Percentiles rank a stretch among this genome's conserved stretches.
phyloP scores from a whole-genome alignment of 2,329 filamentous ascomycete genomes.

The Cladosporium velox region DNA sequence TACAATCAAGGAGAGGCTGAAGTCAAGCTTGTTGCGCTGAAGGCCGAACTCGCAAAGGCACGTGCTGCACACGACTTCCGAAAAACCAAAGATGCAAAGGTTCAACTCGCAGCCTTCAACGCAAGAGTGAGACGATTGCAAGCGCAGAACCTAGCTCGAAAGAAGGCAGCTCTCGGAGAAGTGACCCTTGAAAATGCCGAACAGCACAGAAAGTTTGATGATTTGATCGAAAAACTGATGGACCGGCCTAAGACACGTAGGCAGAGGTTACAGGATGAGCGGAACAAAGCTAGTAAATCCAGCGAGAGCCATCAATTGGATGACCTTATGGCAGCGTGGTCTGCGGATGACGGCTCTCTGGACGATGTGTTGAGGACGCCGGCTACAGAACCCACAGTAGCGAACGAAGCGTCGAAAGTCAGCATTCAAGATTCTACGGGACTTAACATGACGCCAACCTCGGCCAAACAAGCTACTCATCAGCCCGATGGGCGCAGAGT shows the following conservation, averaged over 20 bases:
- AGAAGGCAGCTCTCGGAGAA: background rate
- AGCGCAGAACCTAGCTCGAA: background rate
- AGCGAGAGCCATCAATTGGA: background rate
- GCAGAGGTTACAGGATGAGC: background rate
- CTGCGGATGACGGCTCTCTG: background rate
- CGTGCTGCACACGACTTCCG: background rate
- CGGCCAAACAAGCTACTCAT: background rate
- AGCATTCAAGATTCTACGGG: background rate
- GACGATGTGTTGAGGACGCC: background rate
- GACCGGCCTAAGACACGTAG: background rate
- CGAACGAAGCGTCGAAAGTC: background rate
- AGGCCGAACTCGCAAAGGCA: background rate
- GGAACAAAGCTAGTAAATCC: background rate
- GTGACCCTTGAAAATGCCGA: background rate
- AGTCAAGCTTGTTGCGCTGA: background rate
- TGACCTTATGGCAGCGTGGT: background rate
- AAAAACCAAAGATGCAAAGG: accelerated
- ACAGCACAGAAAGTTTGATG: background rate
- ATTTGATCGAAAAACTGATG: background rate
- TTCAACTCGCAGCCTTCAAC: background rate
- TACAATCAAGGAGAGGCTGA: background rate
- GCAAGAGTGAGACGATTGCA: background rate
- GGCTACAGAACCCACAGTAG: background rate
- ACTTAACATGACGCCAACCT: background rate
- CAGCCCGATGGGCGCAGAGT: background rate